Evolutionary conservation across 306 rosid species (phyloP), one percentile per base, ranked within the genome.

Genomic region (Heteromeles arbutifolia): DNA sequence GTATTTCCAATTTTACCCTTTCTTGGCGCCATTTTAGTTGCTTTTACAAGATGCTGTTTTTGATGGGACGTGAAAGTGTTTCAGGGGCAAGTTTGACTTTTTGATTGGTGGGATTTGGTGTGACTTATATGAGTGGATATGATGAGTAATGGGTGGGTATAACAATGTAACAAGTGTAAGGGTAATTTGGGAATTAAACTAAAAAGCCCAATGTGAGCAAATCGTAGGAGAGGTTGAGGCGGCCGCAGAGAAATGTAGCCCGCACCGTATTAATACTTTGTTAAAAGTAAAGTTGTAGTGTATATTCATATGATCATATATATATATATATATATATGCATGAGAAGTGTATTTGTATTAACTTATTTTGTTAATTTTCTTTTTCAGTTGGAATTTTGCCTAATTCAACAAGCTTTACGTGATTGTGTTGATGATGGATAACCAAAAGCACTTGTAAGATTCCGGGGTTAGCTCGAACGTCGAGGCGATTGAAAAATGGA

Each of bases 221-320:
- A 54, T 3, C 61, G 44, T 67, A 67, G 82, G 71, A 82, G 83
- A 77, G 37, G 96, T 88, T 86, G 96, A 90, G 68, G 93, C 78
- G 93, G 97, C 88, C 78, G 80, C 78, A 73, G 69, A 82, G 74
- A 78, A 85, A 26, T 71, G 90, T 80, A 81, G 89, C 97, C 92
- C 91, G 88, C 96, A 84, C 93, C 91, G 71, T 79, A 76, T 15
- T 56, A 45, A 63, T 76, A 67, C 19, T 50, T 70, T 79, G 77
- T 82, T 79, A 76, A 18, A 76, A 66, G 61, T 79, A 74, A 79
- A 73, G 41, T 50, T 63, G 63, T 57, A 73, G 67, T 67, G 74
- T 69, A 57, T 63, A 15, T 15, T 15, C 21, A 50, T 15, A 63
- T 48, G 69, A 5, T 48, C 53, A 48, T 48, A 48, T 14, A 45